Evolutionary conservation across 2,329 filamentous ascomycete genomes (phyloP), one percentile per base, ranked within the genome.

Genomic region (Beauveria bassiana): DNA sequence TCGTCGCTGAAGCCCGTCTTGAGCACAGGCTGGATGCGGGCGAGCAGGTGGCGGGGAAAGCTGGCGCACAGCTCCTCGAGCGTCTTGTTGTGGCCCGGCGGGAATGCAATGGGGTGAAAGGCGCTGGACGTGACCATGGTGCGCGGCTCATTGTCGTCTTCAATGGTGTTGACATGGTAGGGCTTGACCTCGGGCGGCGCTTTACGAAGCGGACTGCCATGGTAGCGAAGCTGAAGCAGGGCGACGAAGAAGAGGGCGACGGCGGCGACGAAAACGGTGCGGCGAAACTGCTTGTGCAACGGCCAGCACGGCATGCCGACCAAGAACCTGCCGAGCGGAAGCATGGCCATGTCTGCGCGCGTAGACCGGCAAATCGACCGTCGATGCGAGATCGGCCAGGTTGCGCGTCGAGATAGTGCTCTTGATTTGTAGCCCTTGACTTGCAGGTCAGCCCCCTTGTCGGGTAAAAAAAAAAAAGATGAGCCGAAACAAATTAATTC

Each of bases 21-120:
- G 49, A 83, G 69, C 4, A 81, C 74, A 1, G 69, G 68, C 54
- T 72, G 70, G 53, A 72, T 65, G n/a, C 64, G 61, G 20, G 64
- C 40, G 16, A 65, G 58, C 9, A 70, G 55, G 54, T 71, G 63
- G 47, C 56, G 49, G 5, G 70, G 70, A 42, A 72, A 72, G 18
- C 66, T 66, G 20, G 63, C 61, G 63, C 70, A 71, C n/a, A 72
- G 64, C 43, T 69, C 62, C 26, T 66, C 45, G 45, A 54, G 53
- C 2, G 64, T 66, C 43, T 58, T 62, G 53, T 61, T 66, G 10
- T 54, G n/a, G 43, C 55, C 66, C 68, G 18, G 63, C 58, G 22
- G 68, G 69, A 34, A 69, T 60, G 65, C 64, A 67, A 14, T 64
- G 66, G 51, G 63, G 63, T 6, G 65, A 49, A 53, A 59, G 16